Base-by-base conservation (phyloP, 768 basidiomycete genomes). In the Leccinum subtestaceum region DNA sequence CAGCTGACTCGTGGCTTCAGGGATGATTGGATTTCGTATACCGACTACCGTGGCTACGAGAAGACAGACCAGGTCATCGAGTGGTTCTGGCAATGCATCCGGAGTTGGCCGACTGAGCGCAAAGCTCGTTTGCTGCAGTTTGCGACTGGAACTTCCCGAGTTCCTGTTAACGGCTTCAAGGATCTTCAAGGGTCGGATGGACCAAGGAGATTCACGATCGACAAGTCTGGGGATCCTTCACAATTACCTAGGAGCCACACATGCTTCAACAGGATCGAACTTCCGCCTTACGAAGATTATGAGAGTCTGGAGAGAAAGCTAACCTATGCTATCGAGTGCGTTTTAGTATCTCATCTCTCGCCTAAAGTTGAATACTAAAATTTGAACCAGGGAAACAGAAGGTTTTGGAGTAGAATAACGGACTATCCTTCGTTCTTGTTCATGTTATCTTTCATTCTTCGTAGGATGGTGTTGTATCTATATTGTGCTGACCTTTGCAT, bases 11-110 rank as follows among this genome's bases (percentile, higher is more conserved):
- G 45, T 36, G 53, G 21, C 46, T 23, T 2, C 51, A 87, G 86
- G 77, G 91, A 94, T 65, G 92, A 94, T 67, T 95, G 93, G 93
- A 90, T 87, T 65, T 93, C 93, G 68, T 93, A 91, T 74, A 96
- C 94, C 19, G 94, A 95, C 69, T 95, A 95, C 70, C 87, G 92
- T 54, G 88, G 89, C 5, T 93, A 91, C 68, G 86, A 89, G 67
- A 90, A 89, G 77, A 88, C 85, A 4, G 91, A 93, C 68, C 86
- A 91, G 69, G 88, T 91, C 60, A 92, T 95, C 62, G 89, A 92
- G 67, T 95, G 94, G 94, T 96, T 96, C 80, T 95, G 94, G 94
- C 86, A 94, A 72, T 91, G 88, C 67, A 84, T 96, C 56, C 86
- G 89, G 38, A 86, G 87, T 34, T 96, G 94, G 94, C 90, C 94